These are phyloP conservation scores for Dryas octopetala DNA, from an alignment of 306 rosid genomes.

Conservation along the genomic window DNA sequence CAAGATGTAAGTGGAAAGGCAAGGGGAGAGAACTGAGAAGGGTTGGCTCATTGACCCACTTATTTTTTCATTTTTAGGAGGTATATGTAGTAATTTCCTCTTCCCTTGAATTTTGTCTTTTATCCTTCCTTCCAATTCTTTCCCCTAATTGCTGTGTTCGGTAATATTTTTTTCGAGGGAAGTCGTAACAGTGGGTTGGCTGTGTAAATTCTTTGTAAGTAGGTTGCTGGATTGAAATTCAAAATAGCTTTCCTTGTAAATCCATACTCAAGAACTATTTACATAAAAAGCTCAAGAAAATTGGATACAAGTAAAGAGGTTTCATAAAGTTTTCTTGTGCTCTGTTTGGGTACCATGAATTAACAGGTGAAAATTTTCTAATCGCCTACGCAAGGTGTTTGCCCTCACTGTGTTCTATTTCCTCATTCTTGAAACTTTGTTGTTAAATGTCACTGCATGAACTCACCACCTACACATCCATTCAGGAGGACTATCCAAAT, in stretches of 20 bases:
- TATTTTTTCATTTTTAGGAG: slow-evolving; percentile 12
- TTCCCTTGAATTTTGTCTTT: slow-evolving; percentile 9
- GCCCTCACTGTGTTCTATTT: neutral
- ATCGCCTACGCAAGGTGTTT: neutral
- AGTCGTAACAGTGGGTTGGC: slow-evolving; percentile 17
- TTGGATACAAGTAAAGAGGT: neutral
- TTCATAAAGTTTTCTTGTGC: neutral
- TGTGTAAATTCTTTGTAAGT: slow-evolving; percentile 35
- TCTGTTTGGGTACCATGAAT: neutral
- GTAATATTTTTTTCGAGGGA: slow-evolving; percentile 5
- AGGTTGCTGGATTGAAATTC: slow-evolving; percentile 10
- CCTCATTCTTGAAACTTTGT: neutral
- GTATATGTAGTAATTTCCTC: slow-evolving; percentile 6
- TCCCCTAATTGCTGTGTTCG: neutral
- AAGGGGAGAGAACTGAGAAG: neutral
- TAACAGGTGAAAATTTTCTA: no score
- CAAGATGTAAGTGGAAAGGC: slow-evolving; percentile 36
- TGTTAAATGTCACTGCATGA: no score
- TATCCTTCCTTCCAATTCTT: slow-evolving; percentile 2
- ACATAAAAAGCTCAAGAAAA: slow-evolving; percentile 1
- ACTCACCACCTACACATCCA: no score
- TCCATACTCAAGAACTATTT: neutral
- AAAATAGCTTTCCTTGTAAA: slow-evolving; percentile 20
- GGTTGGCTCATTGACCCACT: slow-evolving; percentile 11
- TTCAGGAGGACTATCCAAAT: no score